Evolutionary conservation across 2,329 filamentous ascomycete genomes (phyloP), one percentile per base, ranked within the genome.

Genomic region (Fusarium austroafricanum): DNA sequence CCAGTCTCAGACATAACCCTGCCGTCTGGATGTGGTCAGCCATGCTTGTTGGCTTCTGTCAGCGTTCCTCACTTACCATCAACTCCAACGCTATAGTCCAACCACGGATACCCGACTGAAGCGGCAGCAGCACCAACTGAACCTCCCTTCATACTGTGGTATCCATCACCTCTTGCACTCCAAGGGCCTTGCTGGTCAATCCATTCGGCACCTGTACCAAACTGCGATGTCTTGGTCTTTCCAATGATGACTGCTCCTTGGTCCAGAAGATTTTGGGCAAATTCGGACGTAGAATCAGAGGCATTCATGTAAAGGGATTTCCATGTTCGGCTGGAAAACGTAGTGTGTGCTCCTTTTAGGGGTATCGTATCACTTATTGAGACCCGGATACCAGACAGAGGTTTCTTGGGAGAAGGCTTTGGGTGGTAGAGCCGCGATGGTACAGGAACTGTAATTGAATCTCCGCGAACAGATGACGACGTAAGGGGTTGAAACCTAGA

Each of bases 271-370:
- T 81, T 79, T 50, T 87, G 84, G 0, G 89, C 81, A 2, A 84
- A 79, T 0, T 82, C 72, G 0, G 85, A 84, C 2, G 85, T 89
- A 4, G 70, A 72, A 3, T 76, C 80, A 6, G 73, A 73, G 0
- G 81, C 78, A 4, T 80, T 71, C 2, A 80, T 78, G 54, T 88
- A 85, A 4, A 90, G 75, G 33, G 83, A 77, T 21, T 83, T 83
- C 81, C 85, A 91, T 3, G 87, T 84, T 31, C 85, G 79, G 55
- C 87, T 90, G 0, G 88, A 89, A 31, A 85, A 80, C 2, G 82
- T 82, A 0, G 86, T 89, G 14, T 81, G 81, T 0, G 89, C 75
- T 3, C 89, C 89, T n/a, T 73, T 65, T 1, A 82, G 56, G 5
- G 76, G 71, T 33, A 76, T 64, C 5, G 72, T 65, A 35, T 83